Evolutionary conservation across 2,329 filamentous ascomycete genomes (phyloP).

Genomic region (Monilinia aucupariae): DNA sequence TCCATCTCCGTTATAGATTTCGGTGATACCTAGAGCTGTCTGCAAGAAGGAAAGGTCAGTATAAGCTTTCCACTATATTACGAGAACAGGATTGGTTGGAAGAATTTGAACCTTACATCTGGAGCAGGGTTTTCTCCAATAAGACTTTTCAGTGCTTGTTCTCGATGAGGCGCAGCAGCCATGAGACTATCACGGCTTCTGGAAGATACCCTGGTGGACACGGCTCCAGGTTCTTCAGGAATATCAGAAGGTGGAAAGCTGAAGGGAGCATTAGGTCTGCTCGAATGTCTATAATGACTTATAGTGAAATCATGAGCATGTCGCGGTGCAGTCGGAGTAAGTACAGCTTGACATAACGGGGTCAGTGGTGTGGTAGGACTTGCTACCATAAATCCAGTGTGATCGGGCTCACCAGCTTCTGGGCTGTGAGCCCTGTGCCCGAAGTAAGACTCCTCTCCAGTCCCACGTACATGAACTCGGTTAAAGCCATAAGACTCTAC

Average conservation of each 20-base stretch:
- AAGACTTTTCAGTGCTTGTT: background rate
- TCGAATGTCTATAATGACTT: background rate
- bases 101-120: constrained; percentile 1
- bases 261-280: background rate
- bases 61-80: background rate
- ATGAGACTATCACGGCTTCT: constrained; percentile 4
- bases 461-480: background rate
- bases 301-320: background rate
- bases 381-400: background rate
- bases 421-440: background rate
- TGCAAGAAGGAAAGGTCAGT: background rate
- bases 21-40: background rate
- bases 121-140: background rate
- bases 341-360: background rate
- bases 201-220: background rate
- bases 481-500: background rate
- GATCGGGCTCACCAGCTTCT: background rate
- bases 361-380: background rate
- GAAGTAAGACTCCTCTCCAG: background rate
- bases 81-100: background rate
- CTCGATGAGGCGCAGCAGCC: background rate
- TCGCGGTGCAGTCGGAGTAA: background rate
- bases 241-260: no score
- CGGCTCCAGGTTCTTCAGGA: background rate
- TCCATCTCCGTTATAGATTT: background rate